Evolutionary conservation across 179 eudicot species (phyloP), one percentile per base, ranked within the genome.

Genomic region (Camellia oleifera): DNA sequence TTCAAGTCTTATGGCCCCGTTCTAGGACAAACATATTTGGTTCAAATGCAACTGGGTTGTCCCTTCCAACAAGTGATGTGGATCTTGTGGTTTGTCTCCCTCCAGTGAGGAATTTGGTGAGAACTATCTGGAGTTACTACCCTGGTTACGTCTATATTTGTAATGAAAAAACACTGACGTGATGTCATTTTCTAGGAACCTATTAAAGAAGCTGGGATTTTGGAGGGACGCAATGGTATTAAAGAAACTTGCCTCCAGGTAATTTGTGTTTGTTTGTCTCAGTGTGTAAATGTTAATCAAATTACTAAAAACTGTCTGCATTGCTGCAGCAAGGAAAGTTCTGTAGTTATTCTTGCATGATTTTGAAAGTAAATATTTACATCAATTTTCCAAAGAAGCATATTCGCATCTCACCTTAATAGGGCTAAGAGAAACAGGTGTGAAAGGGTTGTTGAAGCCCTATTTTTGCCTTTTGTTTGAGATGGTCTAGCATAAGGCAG

Each of bases 191-290:
- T 74, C 50, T 84, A 93, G 97, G 99, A 95, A 83, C 99, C 99
- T 53, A 95, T 95, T 65, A 95, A 95, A 89, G 99, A 95, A 88
- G 99, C 99, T 85, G 99, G 99, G 48, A 95, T 95, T 80, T 90
- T 95, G 86, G 99, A 95, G 88, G 99, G 99, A 58, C 97, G 99
- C 52, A 95, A 95, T 87, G 97, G 99, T 67, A 95, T 95, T 78
- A 95, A 95, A 85, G 99, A 95, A 87, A 95, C 99, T 73, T 95
- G 98, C 86, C 88, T 95, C 80, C 99, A 94, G 97, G 98, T 94
- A 12, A 66, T 66, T 66, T 32, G 10, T 23, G 8, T 4, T 7
- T 26, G 44, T 11, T 10, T 32, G 69, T 23, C 69, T 66, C 14
- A 23, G 14, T 11, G 8, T 66, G 10, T 18, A 72, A 3, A 50